A percentile compares a stretch with the other conserved stretches of the same genome.
These are phyloP conservation scores for Castanea mollissima DNA, from an alignment of 306 rosid species.

Conservation along the genomic window DNA sequence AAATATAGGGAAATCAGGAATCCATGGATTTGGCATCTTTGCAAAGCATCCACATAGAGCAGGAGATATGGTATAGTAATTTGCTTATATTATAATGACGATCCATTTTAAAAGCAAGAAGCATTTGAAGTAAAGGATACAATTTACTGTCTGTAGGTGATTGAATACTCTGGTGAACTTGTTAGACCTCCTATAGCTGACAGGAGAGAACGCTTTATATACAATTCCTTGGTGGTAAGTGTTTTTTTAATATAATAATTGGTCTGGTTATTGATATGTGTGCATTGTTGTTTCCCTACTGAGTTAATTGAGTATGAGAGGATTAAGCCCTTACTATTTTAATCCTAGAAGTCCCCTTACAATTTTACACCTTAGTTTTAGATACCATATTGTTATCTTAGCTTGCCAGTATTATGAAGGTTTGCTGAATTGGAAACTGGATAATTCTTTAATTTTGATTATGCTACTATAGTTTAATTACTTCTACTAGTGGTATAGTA, in stretches of 20 bases:
- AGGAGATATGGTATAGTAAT: constrained; percentile 85
- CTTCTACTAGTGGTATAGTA: background rate
- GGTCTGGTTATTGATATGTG: constrained; percentile 13
- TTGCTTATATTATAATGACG: constrained; percentile 13
- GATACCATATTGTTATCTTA: background rate
- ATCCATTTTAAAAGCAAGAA: constrained; percentile 17
- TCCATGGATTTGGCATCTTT: constrained; percentile 99
- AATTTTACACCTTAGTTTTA: background rate
- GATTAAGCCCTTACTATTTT: background rate
- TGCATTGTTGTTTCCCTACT: background rate
- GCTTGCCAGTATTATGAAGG: background rate
- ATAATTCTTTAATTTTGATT: background rate
- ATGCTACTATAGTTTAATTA: background rate
- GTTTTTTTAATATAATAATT: constrained; percentile 13
- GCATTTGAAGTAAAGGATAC: constrained; percentile 7
- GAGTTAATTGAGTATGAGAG: constrained; percentile 2
- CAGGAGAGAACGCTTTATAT: constrained; percentile 92
- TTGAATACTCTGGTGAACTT: constrained; percentile 93
- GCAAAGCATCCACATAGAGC: constrained; percentile 97
- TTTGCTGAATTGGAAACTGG: background rate
- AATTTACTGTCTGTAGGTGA: constrained; percentile 57
- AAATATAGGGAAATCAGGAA: constrained; percentile 83
- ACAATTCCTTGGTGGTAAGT: constrained; percentile 96
- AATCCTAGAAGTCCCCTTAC: background rate
- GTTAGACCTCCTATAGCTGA: constrained; percentile 97